phyloP scores from a whole-genome alignment of 139 green algal species.

The Yamagishiella unicocca region DNA sequence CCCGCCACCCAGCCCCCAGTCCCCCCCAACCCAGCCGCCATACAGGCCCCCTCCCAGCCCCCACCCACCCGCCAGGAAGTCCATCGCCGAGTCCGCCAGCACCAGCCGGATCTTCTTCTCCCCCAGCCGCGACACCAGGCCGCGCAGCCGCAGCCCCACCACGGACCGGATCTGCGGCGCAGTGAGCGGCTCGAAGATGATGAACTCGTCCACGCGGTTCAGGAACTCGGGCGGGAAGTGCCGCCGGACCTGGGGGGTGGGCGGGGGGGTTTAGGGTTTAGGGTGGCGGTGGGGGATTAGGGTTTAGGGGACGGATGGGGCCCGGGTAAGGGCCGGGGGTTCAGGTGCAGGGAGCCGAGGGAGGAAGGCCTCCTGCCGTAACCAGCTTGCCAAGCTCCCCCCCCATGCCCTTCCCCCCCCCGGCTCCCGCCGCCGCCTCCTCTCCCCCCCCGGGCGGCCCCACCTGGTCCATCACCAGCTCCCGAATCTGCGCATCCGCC shows the following conservation, averaged over 20 bases:
- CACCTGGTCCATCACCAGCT: conserved; percentile 73
- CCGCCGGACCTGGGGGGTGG: conserved; percentile 72
- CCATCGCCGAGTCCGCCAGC: conserved; percentile 29
- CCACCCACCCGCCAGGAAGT: conserved; percentile 28
- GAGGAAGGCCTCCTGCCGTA: too few species aligned
- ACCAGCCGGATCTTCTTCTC: conserved; percentile 93
- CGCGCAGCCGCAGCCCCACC: conserved; percentile 67
- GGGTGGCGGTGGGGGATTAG: neutral
- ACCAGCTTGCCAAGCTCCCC: too few species aligned
- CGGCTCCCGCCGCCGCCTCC: too few species aligned
- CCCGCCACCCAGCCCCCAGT: too few species aligned
- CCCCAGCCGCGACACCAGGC: conserved; percentile 74
- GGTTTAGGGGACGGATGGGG: neutral
- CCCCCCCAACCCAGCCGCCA: too few species aligned
- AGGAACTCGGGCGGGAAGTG: conserved; percentile 98
- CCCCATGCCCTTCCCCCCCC: too few species aligned
- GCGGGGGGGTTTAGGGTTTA: too few species aligned
- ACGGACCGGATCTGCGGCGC: conserved; percentile 85
- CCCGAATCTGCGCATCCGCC: conserved; percentile 45
- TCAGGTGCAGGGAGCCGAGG: too few species aligned
- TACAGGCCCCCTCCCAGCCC: neutral
- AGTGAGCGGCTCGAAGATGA: conserved; percentile 93
- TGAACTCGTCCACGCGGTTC: conserved; percentile 98
- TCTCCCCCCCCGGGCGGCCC: neutral
- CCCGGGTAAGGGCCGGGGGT: neutral